phyloP scores from a whole-genome alignment of 495 filamentous ascomycete genomes.

The Hyaloscypha hepaticicola region DNA sequence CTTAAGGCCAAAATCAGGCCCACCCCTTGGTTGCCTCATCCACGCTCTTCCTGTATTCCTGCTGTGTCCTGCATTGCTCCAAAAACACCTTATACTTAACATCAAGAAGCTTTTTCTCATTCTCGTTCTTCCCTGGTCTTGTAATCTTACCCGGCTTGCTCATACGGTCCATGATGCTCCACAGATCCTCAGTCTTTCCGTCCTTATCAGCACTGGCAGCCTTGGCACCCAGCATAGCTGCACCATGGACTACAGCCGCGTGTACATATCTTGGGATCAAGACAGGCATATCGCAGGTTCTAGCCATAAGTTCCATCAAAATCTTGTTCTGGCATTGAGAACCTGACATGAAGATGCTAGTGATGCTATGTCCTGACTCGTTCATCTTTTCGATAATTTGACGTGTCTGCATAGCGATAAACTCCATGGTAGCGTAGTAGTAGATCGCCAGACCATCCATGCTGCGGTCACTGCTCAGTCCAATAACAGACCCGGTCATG shows the following conservation, averaged over 20 bases:
- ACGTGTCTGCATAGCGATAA: conserved; percentile 92
- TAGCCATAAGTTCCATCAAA: conserved; percentile 85
- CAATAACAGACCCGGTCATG: conserved; percentile 88
- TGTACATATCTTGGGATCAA: conserved; percentile 88
- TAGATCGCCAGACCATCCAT: conserved; percentile 83
- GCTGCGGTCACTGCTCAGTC: conserved; percentile 78
- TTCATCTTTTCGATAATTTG: conserved; percentile 97
- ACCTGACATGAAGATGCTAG: conserved; percentile 96
- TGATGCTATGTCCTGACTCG: conserved; percentile 74
- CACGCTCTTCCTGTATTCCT: conserved; percentile 65
- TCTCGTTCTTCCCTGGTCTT: conserved; percentile 62
- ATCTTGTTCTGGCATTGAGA: conserved; percentile 95
- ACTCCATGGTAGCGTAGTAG: conserved; percentile 95
- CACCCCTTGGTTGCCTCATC: conserved; percentile 61
- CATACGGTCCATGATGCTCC: conserved; percentile 97
- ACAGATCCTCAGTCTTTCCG: conserved; percentile 81
- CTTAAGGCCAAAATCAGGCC: conserved; percentile 20
- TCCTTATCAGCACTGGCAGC: conserved; percentile 74
- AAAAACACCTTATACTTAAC: conserved; percentile 87
- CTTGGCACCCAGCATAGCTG: conserved; percentile 95
- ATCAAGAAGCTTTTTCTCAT: conserved; percentile 74
- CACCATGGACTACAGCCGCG: conserved; percentile 94
- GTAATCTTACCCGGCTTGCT: conserved; percentile 88
- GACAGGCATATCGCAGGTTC: conserved; percentile 87
- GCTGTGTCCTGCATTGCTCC: conserved; percentile 74